Percentiles rank a stretch among this genome's conserved stretches.
These are phyloP conservation scores for Neonectria magnoliae DNA, from an alignment of 2,329 filamentous ascomycete genomes.

Conservation along the genomic window DNA sequence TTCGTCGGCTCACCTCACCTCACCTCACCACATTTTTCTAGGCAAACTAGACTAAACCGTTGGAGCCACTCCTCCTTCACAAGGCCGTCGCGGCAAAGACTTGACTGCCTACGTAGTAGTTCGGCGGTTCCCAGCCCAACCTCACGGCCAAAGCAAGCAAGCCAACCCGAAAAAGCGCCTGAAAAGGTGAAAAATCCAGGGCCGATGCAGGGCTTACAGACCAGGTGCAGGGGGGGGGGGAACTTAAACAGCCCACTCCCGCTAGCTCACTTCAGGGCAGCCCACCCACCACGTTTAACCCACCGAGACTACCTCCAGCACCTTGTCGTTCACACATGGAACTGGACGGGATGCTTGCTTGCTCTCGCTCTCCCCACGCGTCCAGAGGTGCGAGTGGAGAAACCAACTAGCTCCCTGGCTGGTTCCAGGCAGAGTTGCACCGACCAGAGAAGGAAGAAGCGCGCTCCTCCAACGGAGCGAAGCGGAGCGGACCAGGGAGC, in stretches of 20 bases:
- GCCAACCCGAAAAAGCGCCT: slow-evolving; percentile 2
- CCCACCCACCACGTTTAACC: slow-evolving; percentile 23
- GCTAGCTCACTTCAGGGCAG: slow-evolving; percentile 1
- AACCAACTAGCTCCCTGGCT: neutral
- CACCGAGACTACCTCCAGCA: neutral
- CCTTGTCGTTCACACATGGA: neutral
- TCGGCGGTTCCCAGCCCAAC: slow-evolving; percentile 8
- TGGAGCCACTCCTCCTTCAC: slow-evolving; percentile 14
- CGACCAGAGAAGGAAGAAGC: neutral
- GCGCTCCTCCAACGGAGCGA: slow-evolving; percentile 14
- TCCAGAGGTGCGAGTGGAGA: slow-evolving; percentile 4
- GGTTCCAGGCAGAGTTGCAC: neutral
- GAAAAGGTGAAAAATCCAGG: neutral
- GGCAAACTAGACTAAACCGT: slow-evolving; percentile 14
- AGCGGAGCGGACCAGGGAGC: slow-evolving; percentile 5
- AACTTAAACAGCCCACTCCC: slow-evolving; percentile 17
- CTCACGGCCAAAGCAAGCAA: slow-evolving; percentile 12
- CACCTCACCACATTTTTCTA: slow-evolving; percentile 12
- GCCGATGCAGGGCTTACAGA: slow-evolving; percentile 9
- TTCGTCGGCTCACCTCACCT: slow-evolving; percentile 12
- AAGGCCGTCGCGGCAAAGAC: neutral
- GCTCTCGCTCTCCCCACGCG: neutral
- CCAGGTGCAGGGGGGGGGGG: slow-evolving; percentile 1
- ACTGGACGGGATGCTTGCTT: slow-evolving; percentile 1
- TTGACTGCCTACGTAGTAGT: neutral